phyloP scores from a whole-genome alignment of 805 yeast species.

The Metschnikowia chrysomelidarum region DNA sequence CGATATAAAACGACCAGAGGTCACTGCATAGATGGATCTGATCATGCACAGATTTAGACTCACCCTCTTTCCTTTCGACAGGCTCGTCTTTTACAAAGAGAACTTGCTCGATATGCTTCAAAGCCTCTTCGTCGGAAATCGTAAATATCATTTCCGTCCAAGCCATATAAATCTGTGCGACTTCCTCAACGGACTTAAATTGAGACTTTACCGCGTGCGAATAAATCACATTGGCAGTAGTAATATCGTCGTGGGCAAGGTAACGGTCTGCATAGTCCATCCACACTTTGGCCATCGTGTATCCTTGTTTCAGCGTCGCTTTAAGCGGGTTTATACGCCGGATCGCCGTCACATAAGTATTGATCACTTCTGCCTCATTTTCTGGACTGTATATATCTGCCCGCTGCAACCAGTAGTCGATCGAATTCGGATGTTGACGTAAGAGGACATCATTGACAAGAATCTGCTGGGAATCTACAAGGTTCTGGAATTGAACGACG shows the following conservation, averaged over 20 bases:
- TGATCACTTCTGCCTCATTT: conserved; percentile 34
- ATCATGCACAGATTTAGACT: conserved; percentile 39
- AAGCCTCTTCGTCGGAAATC: conserved; percentile 41
- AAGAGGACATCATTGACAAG: conserved; percentile 65
- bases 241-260: conserved; percentile 50
- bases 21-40: conserved; percentile 58
- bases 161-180: conserved; percentile 65
- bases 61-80: neutral
- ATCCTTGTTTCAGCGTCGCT: conserved; percentile 17
- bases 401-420: conserved; percentile 69
- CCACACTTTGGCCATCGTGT: conserved; percentile 64
- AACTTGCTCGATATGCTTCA: conserved; percentile 33
- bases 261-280: conserved; percentile 63
- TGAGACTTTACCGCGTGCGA: conserved; percentile 71
- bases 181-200: conserved; percentile 56
- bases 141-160: conserved; percentile 73
- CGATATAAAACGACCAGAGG: conserved; percentile 75
- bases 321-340: conserved; percentile 60
- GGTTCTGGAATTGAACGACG: conserved; percentile 48
- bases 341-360: conserved; percentile 65
- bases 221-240: conserved; percentile 60
- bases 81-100: conserved; percentile 15
- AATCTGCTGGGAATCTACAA: conserved; percentile 56
- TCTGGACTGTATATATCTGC: conserved; percentile 42
- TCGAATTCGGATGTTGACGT: conserved; percentile 58